Evolutionary conservation across 331 rosid genomes (phyloP).

Genomic region (Pyracantha coccinea): DNA sequence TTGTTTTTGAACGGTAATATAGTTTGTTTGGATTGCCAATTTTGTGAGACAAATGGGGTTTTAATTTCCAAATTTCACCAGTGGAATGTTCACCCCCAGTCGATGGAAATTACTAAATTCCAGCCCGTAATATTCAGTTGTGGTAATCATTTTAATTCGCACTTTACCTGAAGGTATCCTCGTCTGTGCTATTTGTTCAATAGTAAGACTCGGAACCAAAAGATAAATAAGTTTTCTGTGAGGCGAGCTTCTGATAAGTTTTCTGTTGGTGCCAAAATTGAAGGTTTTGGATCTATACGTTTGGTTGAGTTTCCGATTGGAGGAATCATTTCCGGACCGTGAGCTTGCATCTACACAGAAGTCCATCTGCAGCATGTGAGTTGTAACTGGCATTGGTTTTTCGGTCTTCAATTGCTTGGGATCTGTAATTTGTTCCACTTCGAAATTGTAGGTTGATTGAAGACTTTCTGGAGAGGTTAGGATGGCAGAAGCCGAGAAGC

Average conservation of each 20-base stretch:
- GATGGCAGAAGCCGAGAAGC: slow-evolving; percentile 60
- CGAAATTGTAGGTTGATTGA: slow-evolving; percentile 61
- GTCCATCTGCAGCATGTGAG: slow-evolving; percentile 81
- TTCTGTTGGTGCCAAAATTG: slow-evolving; percentile 27
- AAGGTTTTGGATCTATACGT: slow-evolving; percentile 93
- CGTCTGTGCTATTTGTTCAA: neutral
- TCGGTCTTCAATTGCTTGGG: neutral
- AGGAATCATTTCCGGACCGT: slow-evolving; percentile 83
- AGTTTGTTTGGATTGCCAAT: neutral
- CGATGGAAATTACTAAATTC: too few relatives aligned
- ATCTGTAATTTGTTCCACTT: neutral
- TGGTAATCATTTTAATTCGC: neutral
- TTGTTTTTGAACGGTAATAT: slow-evolving; percentile 45
- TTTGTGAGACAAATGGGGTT: neutral
- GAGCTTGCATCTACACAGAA: slow-evolving; percentile 72
- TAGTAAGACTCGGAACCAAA: neutral
- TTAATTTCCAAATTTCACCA: too few relatives aligned
- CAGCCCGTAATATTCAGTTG: too few relatives aligned
- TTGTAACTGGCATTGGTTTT: neutral
- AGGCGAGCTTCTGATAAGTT: slow-evolving; percentile 1
- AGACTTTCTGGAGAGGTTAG: slow-evolving; percentile 71
- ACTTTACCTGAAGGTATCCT: too few relatives aligned
- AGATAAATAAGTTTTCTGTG: neutral
- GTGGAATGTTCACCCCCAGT: too few relatives aligned
- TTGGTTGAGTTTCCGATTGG: slow-evolving; percentile 91